phyloP scores from a whole-genome alignment of 2,329 filamentous ascomycete species.

The Bipolaris zeicola region DNA sequence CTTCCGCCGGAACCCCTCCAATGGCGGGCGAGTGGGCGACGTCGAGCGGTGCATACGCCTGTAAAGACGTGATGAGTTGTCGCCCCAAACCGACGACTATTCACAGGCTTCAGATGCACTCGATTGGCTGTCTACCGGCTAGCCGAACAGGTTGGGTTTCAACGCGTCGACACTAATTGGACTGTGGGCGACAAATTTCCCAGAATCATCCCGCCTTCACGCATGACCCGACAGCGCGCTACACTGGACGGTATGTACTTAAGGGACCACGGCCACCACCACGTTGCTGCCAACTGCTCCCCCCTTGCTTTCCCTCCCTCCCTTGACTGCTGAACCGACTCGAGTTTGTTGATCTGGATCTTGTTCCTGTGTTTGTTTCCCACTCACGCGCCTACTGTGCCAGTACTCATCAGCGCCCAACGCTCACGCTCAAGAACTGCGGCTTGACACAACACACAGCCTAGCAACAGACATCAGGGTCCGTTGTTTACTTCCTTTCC shows the following conservation, averaged over 20 bases:
- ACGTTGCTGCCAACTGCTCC: slow-evolving; percentile 19
- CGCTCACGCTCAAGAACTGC: slow-evolving; percentile 20
- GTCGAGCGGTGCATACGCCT: slow-evolving; percentile 32
- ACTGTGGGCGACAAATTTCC: slow-evolving; percentile 35
- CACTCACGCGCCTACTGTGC: slow-evolving; percentile 21
- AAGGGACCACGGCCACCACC: slow-evolving; percentile 31
- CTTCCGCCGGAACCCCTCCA: slow-evolving; percentile 30
- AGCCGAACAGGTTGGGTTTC: slow-evolving; percentile 47
- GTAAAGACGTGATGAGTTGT: slow-evolving; percentile 48
- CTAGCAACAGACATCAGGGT: slow-evolving; percentile 22
- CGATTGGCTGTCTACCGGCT: slow-evolving; percentile 40
- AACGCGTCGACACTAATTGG: slow-evolving; percentile 39
- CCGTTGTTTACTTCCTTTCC: slow-evolving; percentile 15
- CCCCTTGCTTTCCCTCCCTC: slow-evolving; percentile 3
- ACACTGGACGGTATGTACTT: slow-evolving; percentile 39
- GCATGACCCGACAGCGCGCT: slow-evolving; percentile 43
- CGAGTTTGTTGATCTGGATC: neutral
- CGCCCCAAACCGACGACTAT: slow-evolving; percentile 38
- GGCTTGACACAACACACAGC: slow-evolving; percentile 12
- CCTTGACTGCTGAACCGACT: neutral
- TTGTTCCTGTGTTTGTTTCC: slow-evolving; percentile 14
- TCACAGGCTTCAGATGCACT: slow-evolving; percentile 28
- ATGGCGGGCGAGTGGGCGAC: slow-evolving; percentile 26
- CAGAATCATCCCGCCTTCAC: slow-evolving; percentile 46
- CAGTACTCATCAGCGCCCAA: slow-evolving; percentile 32